phyloP scores from a whole-genome alignment of 306 rosid species.

The Coriaria nepalensis region DNA sequence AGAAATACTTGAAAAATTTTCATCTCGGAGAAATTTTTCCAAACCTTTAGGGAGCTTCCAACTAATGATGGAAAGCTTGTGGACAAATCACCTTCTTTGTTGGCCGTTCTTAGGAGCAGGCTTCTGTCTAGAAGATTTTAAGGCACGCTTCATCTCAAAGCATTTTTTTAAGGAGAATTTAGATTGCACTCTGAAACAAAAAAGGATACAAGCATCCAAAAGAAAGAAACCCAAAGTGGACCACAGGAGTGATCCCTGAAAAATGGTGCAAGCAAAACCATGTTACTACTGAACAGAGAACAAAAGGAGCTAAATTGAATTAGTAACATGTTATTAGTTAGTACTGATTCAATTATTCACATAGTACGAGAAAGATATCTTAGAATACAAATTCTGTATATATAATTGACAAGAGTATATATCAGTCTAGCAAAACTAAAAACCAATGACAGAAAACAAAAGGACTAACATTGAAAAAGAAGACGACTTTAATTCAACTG shows the following conservation, averaged over 20 bases:
- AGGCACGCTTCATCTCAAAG: no score
- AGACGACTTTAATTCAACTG: not conserved
- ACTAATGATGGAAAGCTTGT: constrained; percentile 34
- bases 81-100: constrained; percentile 29
- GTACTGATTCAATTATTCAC: no score
- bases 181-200: constrained; percentile 7
- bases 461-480: no score
- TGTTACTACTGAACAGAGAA: constrained; percentile 4
- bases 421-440: no score
- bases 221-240: constrained; percentile 49
- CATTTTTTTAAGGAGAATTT: no score
- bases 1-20: constrained; percentile 1
- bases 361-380: no score
- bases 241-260: constrained; percentile 69
- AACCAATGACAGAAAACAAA: no score
- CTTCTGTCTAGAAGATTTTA: constrained; percentile 42
- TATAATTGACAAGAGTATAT: no score
- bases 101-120: constrained; percentile 39
- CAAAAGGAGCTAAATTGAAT: no score
- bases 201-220: constrained; percentile 75
- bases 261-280: constrained; percentile 5
- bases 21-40: not conserved
- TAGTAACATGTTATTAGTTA: no score
- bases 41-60: constrained; percentile 54
- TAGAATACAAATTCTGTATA: no score